Evolutionary conservation across 176 grass and related monocot species (phyloP).

Genomic region (Leersia perrieri): DNA sequence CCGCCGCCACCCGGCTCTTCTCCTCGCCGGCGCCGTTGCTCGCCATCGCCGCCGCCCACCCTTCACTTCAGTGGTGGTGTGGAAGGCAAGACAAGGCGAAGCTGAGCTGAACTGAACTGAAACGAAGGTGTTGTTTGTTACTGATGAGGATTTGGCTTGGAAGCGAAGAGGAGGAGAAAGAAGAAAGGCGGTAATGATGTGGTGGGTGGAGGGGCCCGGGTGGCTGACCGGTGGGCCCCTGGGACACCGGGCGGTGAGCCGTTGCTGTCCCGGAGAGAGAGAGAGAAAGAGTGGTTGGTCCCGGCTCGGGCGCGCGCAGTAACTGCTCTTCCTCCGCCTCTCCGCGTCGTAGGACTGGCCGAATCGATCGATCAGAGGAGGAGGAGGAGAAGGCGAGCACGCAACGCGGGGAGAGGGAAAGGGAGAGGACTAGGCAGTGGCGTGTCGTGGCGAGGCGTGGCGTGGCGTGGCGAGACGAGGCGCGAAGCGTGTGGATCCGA

Average conservation of each 20-base stretch:
- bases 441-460: not conserved
- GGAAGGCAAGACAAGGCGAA: not conserved
- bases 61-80: conserved; percentile 26
- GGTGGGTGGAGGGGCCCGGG: conserved; percentile 17
- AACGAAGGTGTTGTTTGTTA: conserved; percentile 25
- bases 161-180: conserved; percentile 36
- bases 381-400: not conserved
- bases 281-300: not conserved
- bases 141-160: conserved; percentile 39
- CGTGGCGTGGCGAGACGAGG: conserved; percentile 11
- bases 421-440: conserved; percentile 11
- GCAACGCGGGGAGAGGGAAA: not conserved
- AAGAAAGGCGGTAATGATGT: not conserved
- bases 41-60: conserved; percentile 29
- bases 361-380: too few relatives aligned
- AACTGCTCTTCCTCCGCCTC: conserved; percentile 27
- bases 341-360: too few relatives aligned
- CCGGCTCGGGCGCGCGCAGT: not conserved
- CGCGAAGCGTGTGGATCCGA: conserved; percentile 25
- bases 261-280: conserved; percentile 29
- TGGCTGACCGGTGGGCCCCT: conserved; percentile 25
- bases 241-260: conserved; percentile 35
- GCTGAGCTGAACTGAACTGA: not conserved
- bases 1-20: conserved; percentile 41
- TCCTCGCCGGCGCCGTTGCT: conserved; percentile 42